Base-by-base conservation (phyloP, 2,329 filamentous ascomycete genomes). In the Fusarium sp. region DNA sequence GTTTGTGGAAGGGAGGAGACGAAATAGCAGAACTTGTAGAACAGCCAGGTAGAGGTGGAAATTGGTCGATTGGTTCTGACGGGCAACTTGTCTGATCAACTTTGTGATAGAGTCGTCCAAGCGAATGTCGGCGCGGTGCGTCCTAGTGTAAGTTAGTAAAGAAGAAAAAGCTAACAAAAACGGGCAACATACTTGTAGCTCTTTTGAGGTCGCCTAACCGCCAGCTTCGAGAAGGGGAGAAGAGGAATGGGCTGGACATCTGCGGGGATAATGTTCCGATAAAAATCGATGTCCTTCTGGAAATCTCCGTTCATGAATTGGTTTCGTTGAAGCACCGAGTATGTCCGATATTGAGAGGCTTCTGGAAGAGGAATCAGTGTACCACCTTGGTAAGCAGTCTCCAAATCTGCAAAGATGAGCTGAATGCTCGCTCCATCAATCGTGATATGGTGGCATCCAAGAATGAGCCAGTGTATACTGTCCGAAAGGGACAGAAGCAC, bases 381-480 rank as follows among this genome's bases (percentile, higher is more conserved):
- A 7, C 21, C 8, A 10, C 43, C 43, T 7, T 24, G 39, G 43
- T 61, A 55, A 15, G 49, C 49, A 2, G 13, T 26, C 26, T 55
- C 49, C 6, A 61, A 49, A 18, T 61, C 57, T 8, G 48, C 21
- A 23, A 33, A 48, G 8, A 61, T n/a, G 2, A 55, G 26, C 10
- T 49, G 35, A 20, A 55, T 33, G 43, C 49, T 61, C 21, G 24
- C 28, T 3, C 57, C 57, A 13, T 61, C 57, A 18, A 41, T 21
- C 8, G n/a, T 20, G 24, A 61, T 55, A 43, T 61, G 57, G 13
- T 61, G 57, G 13, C 28, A 35, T 2, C 33, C 33, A 20, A 48
- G 13, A 3, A 61, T 3, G 12, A 61, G 49, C 6, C 20, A 55
- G 18, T 55, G 57, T 8, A 18, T 13, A 3, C 47, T 9, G 9